Conservation (phyloP, 768 basidiomycete genomes). For the Amanita brunnescens region DNA sequence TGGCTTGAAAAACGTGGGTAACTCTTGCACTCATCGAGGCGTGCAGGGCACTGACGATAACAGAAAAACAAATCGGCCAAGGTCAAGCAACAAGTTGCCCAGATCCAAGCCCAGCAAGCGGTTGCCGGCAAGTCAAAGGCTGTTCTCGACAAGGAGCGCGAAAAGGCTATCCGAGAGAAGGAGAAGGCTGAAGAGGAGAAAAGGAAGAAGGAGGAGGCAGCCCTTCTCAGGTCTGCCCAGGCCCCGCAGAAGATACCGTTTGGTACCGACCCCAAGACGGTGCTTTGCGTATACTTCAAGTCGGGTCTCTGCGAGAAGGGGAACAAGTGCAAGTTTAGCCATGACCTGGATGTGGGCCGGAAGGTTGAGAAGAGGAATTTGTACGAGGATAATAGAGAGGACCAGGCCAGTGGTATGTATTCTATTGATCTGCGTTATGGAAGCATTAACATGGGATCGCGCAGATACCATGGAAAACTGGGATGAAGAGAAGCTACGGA, state of each 20-base stretch:
- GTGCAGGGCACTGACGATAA: slow-evolving; percentile 3
- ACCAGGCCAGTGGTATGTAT: slow-evolving; percentile 60
- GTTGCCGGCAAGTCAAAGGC: slow-evolving; percentile 74
- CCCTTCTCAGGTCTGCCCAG: slow-evolving; percentile 72
- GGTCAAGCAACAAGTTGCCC: slow-evolving; percentile 79
- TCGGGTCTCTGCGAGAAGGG: slow-evolving; percentile 92
- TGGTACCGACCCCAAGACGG: slow-evolving; percentile 93
- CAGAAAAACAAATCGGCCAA: slow-evolving; percentile 94
- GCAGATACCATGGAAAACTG: slow-evolving; percentile 97
- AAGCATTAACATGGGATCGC: background rate
- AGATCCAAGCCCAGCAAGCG: slow-evolving; percentile 70
- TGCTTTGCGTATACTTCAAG: slow-evolving; percentile 90
- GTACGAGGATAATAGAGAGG: slow-evolving; percentile 82
- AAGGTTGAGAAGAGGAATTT: slow-evolving; percentile 95
- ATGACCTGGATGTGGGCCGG: slow-evolving; percentile 79
- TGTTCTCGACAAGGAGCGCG: slow-evolving; percentile 75
- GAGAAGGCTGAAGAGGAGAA: slow-evolving; percentile 76
- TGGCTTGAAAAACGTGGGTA: slow-evolving; percentile 78
- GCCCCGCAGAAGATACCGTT: slow-evolving; percentile 77
- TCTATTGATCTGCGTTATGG: background rate
- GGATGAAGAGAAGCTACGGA: slow-evolving; percentile 90
- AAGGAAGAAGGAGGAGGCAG: slow-evolving; percentile 76
- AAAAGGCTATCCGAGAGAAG: slow-evolving; percentile 70
- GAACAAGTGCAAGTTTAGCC: slow-evolving; percentile 94
- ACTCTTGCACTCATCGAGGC: background rate